Conservation (phyloP, 2,329 filamentous ascomycete genomes). For the Colletotrichum sp. region DNA sequence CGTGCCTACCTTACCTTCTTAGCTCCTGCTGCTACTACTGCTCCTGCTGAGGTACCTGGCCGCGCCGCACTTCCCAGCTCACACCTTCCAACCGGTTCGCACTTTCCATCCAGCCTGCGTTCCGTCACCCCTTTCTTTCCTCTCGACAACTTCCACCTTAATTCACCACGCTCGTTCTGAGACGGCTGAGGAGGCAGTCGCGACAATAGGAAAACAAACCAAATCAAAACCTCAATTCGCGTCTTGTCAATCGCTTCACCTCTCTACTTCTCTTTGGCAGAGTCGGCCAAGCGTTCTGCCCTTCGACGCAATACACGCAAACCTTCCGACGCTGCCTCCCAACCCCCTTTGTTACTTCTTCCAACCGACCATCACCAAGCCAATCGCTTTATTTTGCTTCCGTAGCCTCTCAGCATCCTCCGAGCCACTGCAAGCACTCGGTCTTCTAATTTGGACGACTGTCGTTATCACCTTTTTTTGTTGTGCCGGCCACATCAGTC, state of each 20-base stretch:
- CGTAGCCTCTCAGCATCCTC: neutral
- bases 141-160: conserved; percentile 4
- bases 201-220: neutral
- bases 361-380: neutral
- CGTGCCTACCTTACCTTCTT: neutral
- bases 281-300: neutral
- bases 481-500: conserved; percentile 19
- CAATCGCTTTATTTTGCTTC: neutral
- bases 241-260: neutral
- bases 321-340: neutral
- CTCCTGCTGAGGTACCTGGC: neutral
- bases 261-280: neutral
- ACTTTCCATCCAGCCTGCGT: neutral
- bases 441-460: neutral
- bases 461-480: conserved; percentile 8
- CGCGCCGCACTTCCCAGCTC: neutral
- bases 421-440: neutral
- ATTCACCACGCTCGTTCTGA: conserved; percentile 16
- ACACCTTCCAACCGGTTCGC: conserved; percentile 1
- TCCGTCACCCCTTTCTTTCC: conserved; percentile 21
- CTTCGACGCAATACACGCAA: neutral
- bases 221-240: neutral
- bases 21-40: neutral
- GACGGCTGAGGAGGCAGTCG: conserved; percentile 7
- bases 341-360: neutral